Base-by-base conservation (phyloP, 495 filamentous ascomycete genomes). In the Penicillium lividum region DNA sequence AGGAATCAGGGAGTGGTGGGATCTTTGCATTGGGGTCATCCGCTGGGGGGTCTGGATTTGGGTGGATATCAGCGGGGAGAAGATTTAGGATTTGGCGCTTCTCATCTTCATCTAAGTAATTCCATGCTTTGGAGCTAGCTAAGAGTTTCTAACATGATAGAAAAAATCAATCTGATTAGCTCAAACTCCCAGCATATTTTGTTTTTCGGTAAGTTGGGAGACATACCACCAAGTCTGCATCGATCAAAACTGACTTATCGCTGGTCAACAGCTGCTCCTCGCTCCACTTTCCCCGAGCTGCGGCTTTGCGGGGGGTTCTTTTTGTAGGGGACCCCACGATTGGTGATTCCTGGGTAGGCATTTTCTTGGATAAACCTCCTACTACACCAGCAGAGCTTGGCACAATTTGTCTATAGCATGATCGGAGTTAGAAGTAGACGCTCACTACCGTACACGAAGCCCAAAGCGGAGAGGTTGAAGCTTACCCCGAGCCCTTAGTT, bases 201-300 rank as follows among this genome's bases (percentile, higher is more conserved):
- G 13, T 22, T n/a, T 25, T 34, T 11, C 27, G 15, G 13, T 5
- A 27, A 22, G 3, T 7, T 8, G 51, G 4, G 45, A 38, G 45
- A 71, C 82, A 63, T 68, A 87, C 85, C 64, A 86, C 78, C 11
- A 89, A 69, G 52, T 87, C 80, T 30, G 79, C 62, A 29, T 80
- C 57, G 31, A 78, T 75, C 7, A 91, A 74, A 4, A 76, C 79
- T 0, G 84, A 82, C 45, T 81, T 80, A 1, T 76, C 57, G 60
- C 83, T 81, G 3, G 83, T 84, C 47, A 84, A 75, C 31, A 85
- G 68, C 52, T 76, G 77, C n/a, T 82, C 74, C 29, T 80, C 78
- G 55, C 72, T 74, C 68, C 74, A 80, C 54, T 67, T 74, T 34
- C 72, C 66, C 58, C 65, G 69, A 40, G 69, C 56, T 36, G 58